Conservation (phyloP, 805 yeast species). For the Candida vaughaniae region DNA sequence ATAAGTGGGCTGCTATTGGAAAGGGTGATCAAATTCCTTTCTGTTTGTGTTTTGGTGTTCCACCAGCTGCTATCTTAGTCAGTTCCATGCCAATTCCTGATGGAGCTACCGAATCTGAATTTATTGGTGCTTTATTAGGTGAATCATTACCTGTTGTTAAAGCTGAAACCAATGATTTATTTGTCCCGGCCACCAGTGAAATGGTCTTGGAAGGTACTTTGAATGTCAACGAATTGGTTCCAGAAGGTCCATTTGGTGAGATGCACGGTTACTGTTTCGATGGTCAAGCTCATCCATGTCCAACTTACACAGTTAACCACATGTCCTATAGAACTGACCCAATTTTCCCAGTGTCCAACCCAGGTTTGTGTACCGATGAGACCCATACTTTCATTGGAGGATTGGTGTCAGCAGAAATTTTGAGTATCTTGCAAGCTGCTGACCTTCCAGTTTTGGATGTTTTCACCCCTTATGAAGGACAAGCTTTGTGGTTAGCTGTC, state of each 20-base stretch:
- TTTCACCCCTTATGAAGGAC: constrained; percentile 24
- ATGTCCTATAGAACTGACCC: constrained; percentile 22
- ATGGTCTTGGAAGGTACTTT: constrained; percentile 25
- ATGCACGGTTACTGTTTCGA: constrained; percentile 27
- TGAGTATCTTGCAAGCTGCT: constrained; percentile 10
- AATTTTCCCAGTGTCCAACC: constrained; percentile 24
- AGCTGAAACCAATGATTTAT: constrained; percentile 20
- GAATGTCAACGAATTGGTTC: constrained; percentile 13
- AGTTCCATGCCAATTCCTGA: constrained; percentile 23
- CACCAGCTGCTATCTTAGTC: constrained; percentile 26
- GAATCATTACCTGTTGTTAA: constrained; percentile 23
- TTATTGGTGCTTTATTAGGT: constrained; percentile 24
- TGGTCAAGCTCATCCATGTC: constrained; percentile 22
- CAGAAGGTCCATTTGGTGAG: constrained; percentile 30
- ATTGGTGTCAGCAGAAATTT: constrained; percentile 17
- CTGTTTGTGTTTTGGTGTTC: constrained; percentile 25
- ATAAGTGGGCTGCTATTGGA: constrained; percentile 20
- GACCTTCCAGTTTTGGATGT: constrained; percentile 15
- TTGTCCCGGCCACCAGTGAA: constrained; percentile 23
- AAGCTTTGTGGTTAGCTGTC: constrained; percentile 22
- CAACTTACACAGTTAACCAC: constrained; percentile 20
- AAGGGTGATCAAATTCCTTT: constrained; percentile 21
- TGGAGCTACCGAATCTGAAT: constrained; percentile 20
- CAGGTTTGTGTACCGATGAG: constrained; percentile 25
- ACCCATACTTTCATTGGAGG: constrained; percentile 27